Conservation (phyloP, 148 eudicot genomes). For the Oxyria digyna region DNA sequence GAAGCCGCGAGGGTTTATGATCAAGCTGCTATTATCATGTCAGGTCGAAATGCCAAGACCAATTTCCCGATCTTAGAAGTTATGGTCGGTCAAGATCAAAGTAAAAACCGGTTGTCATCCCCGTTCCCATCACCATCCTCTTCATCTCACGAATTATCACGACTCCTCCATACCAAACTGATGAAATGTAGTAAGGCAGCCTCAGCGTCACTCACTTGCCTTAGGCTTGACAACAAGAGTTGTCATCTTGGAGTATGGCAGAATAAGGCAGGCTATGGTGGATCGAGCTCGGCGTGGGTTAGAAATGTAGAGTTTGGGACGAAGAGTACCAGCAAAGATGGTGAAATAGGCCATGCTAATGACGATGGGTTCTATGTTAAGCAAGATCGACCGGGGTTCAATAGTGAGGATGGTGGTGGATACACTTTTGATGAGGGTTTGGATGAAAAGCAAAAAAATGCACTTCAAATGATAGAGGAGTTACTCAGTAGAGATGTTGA, state of each 20-base stretch:
- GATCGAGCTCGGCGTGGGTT: slow-evolving; percentile 40
- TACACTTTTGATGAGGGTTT: background rate
- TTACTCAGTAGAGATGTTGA: slow-evolving; percentile 14
- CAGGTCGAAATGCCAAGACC: slow-evolving; percentile 30
- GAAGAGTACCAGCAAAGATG: too few species aligned
- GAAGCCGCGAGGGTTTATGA: slow-evolving; percentile 34
- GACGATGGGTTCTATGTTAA: too few species aligned
- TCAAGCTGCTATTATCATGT: slow-evolving; percentile 29
- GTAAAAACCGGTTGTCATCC: background rate
- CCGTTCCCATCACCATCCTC: background rate
- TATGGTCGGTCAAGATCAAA: background rate
- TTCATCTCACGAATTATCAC: slow-evolving; percentile 21
- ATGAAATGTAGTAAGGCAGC: slow-evolving; percentile 32
- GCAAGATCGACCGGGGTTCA: too few species aligned
- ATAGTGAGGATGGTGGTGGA: too few species aligned
- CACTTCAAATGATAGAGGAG: slow-evolving; percentile 41
- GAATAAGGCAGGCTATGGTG: slow-evolving; percentile 29
- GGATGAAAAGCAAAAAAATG: slow-evolving; percentile 28
- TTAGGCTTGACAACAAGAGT: slow-evolving; percentile 50
- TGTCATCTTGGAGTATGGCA: slow-evolving; percentile 60
- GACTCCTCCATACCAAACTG: slow-evolving; percentile 36
- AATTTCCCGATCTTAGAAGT: slow-evolving; percentile 23
- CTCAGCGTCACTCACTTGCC: slow-evolving; percentile 45
- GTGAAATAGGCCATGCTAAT: too few species aligned
- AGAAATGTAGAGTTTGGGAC: slow-evolving; percentile 29